phyloP scores from a whole-genome alignment of 2,329 filamentous ascomycete species.

The Alternaria postmessia region DNA sequence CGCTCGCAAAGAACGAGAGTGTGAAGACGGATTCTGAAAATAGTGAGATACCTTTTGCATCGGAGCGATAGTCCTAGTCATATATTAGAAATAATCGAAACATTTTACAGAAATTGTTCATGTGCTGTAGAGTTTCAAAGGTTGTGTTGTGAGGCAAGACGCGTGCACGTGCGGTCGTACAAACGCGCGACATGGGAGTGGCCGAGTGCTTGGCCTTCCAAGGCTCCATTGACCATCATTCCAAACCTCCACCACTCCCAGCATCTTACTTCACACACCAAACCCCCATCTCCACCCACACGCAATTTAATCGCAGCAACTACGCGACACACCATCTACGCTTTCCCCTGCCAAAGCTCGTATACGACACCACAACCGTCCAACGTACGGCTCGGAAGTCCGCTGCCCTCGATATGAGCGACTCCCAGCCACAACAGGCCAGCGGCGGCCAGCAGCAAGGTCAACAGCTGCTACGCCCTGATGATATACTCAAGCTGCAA shows the following conservation, averaged over 20 bases:
- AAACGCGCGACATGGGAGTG: constrained; percentile 13
- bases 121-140: background rate
- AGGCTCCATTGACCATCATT: constrained; percentile 5
- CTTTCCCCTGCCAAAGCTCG: background rate
- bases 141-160: background rate
- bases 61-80: background rate
- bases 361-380: background rate
- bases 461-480: constrained; percentile 41
- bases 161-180: constrained; percentile 27
- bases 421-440: constrained; percentile 42
- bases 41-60: constrained; percentile 1
- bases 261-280: background rate
- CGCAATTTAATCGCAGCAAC: constrained; percentile 1
- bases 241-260: constrained; percentile 20
- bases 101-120: background rate
- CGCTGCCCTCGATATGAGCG: constrained; percentile 42
- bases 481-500: constrained; percentile 47
- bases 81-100: background rate
- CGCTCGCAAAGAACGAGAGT: constrained; percentile 22
- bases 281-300: background rate
- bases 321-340: background rate
- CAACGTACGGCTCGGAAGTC: constrained; percentile 20
- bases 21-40: constrained; percentile 8
- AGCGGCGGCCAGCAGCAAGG: constrained; percentile 29
- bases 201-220: constrained; percentile 9